Percentiles rank a stretch among this genome's conserved stretches.
Conservation (phyloP, 2,329 filamentous ascomycete species). For the Fusarium sp. region DNA sequence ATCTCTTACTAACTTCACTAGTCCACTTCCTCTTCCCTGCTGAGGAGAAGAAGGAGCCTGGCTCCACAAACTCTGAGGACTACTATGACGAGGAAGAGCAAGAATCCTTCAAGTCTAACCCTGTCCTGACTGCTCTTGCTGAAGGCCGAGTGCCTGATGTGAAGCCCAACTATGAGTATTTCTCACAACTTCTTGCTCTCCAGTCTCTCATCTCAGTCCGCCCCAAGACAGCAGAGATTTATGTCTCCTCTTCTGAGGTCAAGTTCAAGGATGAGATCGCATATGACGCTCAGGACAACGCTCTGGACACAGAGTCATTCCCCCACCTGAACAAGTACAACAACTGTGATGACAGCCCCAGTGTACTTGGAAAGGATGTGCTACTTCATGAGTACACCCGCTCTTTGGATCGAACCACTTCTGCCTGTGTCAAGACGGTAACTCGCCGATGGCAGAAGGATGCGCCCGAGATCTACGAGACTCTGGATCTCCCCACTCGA, state of each 20-base stretch:
- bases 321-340: slow-evolving; percentile 66
- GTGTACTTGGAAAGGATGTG: slow-evolving; percentile 62
- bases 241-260: slow-evolving; percentile 63
- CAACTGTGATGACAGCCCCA: slow-evolving; percentile 61
- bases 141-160: slow-evolving; percentile 66
- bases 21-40: slow-evolving; percentile 70
- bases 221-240: slow-evolving; percentile 69
- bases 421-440: slow-evolving; percentile 64
- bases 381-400: slow-evolving; percentile 69
- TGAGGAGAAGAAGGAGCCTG: slow-evolving; percentile 64
- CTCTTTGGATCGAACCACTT: slow-evolving; percentile 63
- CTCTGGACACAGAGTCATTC: slow-evolving; percentile 59
- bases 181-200: slow-evolving; percentile 63
- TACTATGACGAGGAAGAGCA: slow-evolving; percentile 55
- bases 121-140: slow-evolving; percentile 69
- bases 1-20: slow-evolving; percentile 42
- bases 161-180: slow-evolving; percentile 70
- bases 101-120: slow-evolving; percentile 71
- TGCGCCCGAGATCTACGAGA: slow-evolving; percentile 65
- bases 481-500: slow-evolving; percentile 59
- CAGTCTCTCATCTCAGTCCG: slow-evolving; percentile 64
- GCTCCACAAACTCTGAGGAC: slow-evolving; percentile 70
- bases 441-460: slow-evolving; percentile 66
- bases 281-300: slow-evolving; percentile 55
- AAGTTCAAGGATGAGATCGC: slow-evolving; percentile 61